Base-by-base conservation (phyloP, 257 asterid species). In the Plantago elongata region DNA sequence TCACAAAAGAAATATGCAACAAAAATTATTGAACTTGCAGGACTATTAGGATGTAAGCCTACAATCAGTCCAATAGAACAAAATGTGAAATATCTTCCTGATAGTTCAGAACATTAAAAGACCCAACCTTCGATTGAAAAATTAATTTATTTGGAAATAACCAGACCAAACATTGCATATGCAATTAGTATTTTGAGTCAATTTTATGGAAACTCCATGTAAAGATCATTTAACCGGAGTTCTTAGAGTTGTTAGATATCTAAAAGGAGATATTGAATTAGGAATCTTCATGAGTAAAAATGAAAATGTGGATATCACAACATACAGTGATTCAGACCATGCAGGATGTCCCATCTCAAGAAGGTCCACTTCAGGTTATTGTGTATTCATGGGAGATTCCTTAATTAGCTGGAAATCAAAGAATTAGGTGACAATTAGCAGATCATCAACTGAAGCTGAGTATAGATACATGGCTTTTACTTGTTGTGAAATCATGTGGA, bases 251-350 rank as follows among this genome's bases (percentile, higher is more conserved):
- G 3, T 51, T 3, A 7, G 3, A 3, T 16, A 51, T 0, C 3
- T 51, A 6, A n/a, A 51, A 16, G 5, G 9, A 11, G 1, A 5
- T 11, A 5, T 27, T 9, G 1, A 6, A 9, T 0, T 9, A 13
- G 2, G 43, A 44, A 0, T 55, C 12, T 0, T 55, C 12, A 3
- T 34, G 3, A 2, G 4, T 30, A 4, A 13, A 7, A 13, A 9
- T 0, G 43, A 0, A 0, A 0, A 2, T 3, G n/a, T n/a, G n/a
- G n/a, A 2, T 0, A 3, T 17, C 1, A 12, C 10, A 30, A 14
- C 44, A 0, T 55, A 10, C 10, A 3, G 11, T 11, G 45, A 55
- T 12, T 13, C 60, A 9, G 60, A 55, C 13, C 29, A 43, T 42
- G 60, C 60, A 4, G 6, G 30, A 5, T 51, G 56, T 15, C 27